Percentiles rank a stretch among this genome's conserved stretches.
These are phyloP conservation scores for Aspergillus saccharolyticus DNA, from an alignment of 495 filamentous ascomycete species.

Conservation along the genomic window DNA sequence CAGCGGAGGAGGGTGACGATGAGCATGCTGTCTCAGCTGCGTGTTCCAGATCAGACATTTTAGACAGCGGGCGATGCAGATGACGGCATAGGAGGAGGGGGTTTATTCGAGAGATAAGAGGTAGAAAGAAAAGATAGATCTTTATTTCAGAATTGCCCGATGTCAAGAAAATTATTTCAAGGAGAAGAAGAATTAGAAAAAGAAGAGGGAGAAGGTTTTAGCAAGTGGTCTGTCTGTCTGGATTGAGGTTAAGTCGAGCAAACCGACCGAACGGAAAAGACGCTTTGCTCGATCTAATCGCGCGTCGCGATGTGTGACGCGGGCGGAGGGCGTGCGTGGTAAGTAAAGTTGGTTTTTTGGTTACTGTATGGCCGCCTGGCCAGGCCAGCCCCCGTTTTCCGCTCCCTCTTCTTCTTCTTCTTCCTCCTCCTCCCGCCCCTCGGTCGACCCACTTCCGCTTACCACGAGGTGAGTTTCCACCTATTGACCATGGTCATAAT, in stretches of 20 bases:
- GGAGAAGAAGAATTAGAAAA: conserved; percentile 1
- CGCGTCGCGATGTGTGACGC: conserved; percentile 5
- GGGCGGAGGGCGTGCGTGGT: neutral
- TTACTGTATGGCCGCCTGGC: neutral
- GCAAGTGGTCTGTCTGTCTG: no score
- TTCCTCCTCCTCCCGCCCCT: neutral
- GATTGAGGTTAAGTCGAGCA: no score
- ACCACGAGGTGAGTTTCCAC: neutral
- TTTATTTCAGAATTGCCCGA: no score
- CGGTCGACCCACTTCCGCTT: neutral
- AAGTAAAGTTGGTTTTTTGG: neutral
- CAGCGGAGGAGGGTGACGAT: conserved; percentile 35
- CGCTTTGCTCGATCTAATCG: neutral
- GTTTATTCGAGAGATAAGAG: conserved; percentile 9
- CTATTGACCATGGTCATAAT: neutral
- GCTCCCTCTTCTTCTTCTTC: neutral
- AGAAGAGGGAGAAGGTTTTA: conserved; percentile 21
- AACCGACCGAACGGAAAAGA: neutral
- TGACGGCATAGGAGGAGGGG: conserved; percentile 10
- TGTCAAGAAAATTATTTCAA: conserved; percentile 13
- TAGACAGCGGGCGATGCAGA: conserved; percentile 18
- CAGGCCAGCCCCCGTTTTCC: neutral
- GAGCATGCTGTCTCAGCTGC: conserved; percentile 28
- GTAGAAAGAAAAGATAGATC: conserved; percentile 12
- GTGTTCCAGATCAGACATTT: conserved; percentile 37